Conservation (phyloP, 352 stramenopile species). For the Pythium phragmiticola region DNA sequence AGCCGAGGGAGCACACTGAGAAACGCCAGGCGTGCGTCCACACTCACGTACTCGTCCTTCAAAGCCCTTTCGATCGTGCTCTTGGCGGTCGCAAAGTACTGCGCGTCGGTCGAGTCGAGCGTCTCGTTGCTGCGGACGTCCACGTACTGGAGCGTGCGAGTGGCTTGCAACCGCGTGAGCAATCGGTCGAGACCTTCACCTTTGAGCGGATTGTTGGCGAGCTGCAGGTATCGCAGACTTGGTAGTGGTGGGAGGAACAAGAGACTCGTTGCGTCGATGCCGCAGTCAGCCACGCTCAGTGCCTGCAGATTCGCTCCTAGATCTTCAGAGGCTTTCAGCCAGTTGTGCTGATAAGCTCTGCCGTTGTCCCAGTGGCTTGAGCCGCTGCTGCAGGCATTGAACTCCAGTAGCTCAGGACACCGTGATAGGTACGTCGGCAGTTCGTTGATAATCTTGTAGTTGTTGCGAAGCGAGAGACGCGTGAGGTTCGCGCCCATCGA, state of each 20-base stretch:
- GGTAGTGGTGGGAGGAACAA: background rate
- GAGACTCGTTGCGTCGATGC: background rate
- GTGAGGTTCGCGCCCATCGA: background rate
- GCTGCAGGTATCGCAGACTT: background rate
- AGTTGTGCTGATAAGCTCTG: background rate
- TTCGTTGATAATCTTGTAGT: background rate
- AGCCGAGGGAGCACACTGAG: background rate
- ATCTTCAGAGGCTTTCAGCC: background rate
- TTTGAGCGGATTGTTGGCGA: background rate
- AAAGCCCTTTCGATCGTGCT: background rate
- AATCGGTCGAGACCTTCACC: background rate
- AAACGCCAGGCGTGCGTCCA: background rate
- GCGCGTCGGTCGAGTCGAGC: background rate
- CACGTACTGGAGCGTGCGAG: background rate
- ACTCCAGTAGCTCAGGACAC: slow-evolving; percentile 2
- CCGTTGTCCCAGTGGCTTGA: background rate
- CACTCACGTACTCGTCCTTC: slow-evolving; percentile 1
- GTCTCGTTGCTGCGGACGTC: background rate
- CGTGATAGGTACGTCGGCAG: background rate
- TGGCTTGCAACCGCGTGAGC: background rate
- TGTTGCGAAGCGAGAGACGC: slow-evolving; percentile 1
- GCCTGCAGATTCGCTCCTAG: background rate
- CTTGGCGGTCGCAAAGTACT: background rate
- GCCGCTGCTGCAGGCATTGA: background rate
- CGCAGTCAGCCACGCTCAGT: background rate